These are phyloP conservation scores for Penicillium olsonii DNA, from an alignment of 2,329 filamentous ascomycete species.

Conservation along the genomic window DNA sequence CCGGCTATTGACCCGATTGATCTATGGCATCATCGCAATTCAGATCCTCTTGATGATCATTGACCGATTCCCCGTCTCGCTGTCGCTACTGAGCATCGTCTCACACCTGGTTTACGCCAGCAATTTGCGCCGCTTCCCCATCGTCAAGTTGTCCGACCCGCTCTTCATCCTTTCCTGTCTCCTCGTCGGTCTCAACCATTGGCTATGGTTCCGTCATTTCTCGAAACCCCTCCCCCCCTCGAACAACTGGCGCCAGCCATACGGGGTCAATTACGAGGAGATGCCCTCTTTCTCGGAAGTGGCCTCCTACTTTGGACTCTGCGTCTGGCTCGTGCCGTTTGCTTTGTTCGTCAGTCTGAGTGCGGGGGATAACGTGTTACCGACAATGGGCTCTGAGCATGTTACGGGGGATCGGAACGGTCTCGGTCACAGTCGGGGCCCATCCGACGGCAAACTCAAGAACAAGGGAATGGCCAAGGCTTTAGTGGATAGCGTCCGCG, in stretches of 20 bases:
- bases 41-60: conserved; percentile 75
- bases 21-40: conserved; percentile 75
- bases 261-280: conserved; percentile 45
- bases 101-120: conserved; percentile 85
- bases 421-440: conserved; percentile 26
- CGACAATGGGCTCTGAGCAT: conserved; percentile 82
- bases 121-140: conserved; percentile 74
- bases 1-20: conserved; percentile 78
- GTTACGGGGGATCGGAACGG: conserved; percentile 54
- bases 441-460: conserved; percentile 44
- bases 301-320: conserved; percentile 91
- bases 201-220: conserved; percentile 94
- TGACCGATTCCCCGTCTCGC: conserved; percentile 79
- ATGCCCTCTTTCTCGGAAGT: conserved; percentile 90
- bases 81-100: conserved; percentile 72
- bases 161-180: conserved; percentile 82
- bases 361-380: conserved; percentile 91
- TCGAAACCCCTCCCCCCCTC: conserved; percentile 59
- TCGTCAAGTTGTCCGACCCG: conserved; percentile 85
- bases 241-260: conserved; percentile 39
- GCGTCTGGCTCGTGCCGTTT: conserved; percentile 96
- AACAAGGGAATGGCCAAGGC: conserved; percentile 65
- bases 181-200: conserved; percentile 87
- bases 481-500: conserved; percentile 59
- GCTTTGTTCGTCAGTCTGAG: conserved; percentile 91